Evolutionary conservation across 2,329 filamentous ascomycete genomes (phyloP).

Genomic region (Aspergillus pseudotamarii): DNA sequence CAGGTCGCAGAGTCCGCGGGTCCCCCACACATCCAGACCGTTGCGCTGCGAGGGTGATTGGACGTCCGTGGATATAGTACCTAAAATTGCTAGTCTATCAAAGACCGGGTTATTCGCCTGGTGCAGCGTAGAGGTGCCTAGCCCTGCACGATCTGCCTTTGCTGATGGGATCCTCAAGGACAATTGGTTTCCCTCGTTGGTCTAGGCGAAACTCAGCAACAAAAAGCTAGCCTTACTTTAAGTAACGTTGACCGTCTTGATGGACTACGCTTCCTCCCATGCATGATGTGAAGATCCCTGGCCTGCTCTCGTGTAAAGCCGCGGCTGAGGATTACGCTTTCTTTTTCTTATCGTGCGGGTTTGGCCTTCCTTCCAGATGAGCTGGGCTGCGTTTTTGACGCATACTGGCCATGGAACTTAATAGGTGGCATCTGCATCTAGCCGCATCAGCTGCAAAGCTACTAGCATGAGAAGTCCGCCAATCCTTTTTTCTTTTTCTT

Average conservation of each 20-base stretch:
- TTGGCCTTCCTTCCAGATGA: constrained; percentile 14
- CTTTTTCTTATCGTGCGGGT: constrained; percentile 5
- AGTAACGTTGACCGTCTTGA: constrained; percentile 19
- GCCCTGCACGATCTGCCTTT: constrained; percentile 17
- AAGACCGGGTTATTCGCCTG: constrained; percentile 19
- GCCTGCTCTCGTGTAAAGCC: constrained; percentile 18
- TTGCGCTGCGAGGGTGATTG: constrained; percentile 17
- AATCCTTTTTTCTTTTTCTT: constrained; percentile 9
- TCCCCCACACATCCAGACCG: constrained; percentile 15
- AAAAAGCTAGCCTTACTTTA: constrained; percentile 28
- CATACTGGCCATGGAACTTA: constrained; percentile 23
- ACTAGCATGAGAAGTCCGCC: constrained; percentile 19
- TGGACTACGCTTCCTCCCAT: constrained; percentile 24
- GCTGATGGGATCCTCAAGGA: constrained; percentile 18
- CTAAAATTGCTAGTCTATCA: constrained; percentile 11
- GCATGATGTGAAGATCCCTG: constrained; percentile 19
- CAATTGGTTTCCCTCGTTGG: constrained; percentile 16
- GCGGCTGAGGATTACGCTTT: constrained; percentile 22
- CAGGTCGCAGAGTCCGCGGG: constrained; percentile 24
- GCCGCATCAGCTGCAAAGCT: constrained; percentile 24
- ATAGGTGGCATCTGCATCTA: constrained; percentile 26
- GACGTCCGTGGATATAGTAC: constrained; percentile 5
- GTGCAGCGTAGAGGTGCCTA: constrained; percentile 12
- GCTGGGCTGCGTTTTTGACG: constrained; percentile 16
- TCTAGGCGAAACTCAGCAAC: constrained; percentile 16